These are phyloP conservation scores for Rhizopogon rudus DNA, from an alignment of 768 basidiomycete species.

Conservation along the genomic window DNA sequence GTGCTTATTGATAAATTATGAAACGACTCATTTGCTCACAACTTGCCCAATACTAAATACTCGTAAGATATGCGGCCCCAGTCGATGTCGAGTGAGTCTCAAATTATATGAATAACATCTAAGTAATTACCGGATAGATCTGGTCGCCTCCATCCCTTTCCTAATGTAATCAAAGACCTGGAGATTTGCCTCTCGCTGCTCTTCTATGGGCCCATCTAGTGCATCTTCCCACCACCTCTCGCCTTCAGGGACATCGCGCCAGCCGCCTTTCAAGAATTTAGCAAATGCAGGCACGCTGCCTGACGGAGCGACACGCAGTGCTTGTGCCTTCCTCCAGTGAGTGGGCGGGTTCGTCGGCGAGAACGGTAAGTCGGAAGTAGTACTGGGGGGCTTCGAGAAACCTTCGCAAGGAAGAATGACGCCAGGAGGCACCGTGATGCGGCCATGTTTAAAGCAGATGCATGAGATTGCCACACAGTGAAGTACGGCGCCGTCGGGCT, in stretches of 20 bases:
- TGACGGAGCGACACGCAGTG: constrained; percentile 15
- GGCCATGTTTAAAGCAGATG: constrained; percentile 63
- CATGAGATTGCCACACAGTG: constrained; percentile 64
- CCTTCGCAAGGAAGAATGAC: constrained; percentile 60
- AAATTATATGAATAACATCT: neutral
- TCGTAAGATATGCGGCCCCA: neutral
- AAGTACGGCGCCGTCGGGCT: constrained; percentile 47
- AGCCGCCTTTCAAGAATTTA: constrained; percentile 50
- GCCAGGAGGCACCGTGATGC: constrained; percentile 70
- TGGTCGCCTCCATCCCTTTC: constrained; percentile 16
- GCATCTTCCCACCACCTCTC: constrained; percentile 70
- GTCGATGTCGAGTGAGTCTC: constrained; percentile 3
- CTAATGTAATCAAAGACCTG: constrained; percentile 16
- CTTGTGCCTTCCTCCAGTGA: constrained; percentile 20
- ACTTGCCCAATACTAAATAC: too few species aligned
- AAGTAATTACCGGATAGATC: constrained; percentile 6
- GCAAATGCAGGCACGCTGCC: constrained; percentile 20
- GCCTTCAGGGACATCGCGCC: constrained; percentile 52
- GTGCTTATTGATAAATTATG: too few species aligned
- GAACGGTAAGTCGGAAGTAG: constrained; percentile 21
- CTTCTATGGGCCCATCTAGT: constrained; percentile 44
- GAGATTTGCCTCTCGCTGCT: constrained; percentile 23
- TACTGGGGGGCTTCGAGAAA: constrained; percentile 28
- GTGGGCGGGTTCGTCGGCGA: constrained; percentile 22
- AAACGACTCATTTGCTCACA: too few species aligned